A percentile compares a stretch with the other conserved stretches of the same genome.
Evolutionary conservation across 2,329 filamentous ascomycete genomes (phyloP).

Genomic region (Teratosphaeria epicoccoides): DNA sequence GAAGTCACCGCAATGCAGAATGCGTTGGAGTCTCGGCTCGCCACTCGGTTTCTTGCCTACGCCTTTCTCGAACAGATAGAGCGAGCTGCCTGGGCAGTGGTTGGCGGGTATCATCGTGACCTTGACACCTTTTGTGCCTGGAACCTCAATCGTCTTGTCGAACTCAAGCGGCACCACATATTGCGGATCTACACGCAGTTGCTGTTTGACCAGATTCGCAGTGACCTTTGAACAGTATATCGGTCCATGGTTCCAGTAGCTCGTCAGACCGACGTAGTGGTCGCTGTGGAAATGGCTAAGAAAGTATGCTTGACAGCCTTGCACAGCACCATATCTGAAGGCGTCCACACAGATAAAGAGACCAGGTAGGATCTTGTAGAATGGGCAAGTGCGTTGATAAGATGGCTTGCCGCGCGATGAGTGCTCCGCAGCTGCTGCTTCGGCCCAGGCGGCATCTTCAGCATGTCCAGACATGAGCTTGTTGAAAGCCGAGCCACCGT

Average conservation of each 20-base stretch:
- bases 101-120: conserved; percentile 96
- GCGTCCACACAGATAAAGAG: conserved; percentile 92
- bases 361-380: conserved; percentile 95
- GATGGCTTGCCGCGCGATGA: conserved; percentile 74
- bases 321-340: conserved; percentile 85
- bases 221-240: conserved; percentile 96
- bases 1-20: conserved; percentile 94
- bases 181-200: conserved; percentile 73
- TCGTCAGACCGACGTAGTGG: conserved; percentile 85
- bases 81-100: conserved; percentile 87
- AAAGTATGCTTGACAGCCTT: conserved; percentile 90
- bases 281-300: conserved; percentile 97
- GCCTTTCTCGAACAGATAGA: conserved; percentile 83
- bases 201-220: conserved; percentile 75
- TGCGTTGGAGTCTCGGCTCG: conserved; percentile 54
- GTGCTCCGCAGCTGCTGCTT: conserved; percentile 68
- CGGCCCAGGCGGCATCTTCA: conserved; percentile 82
- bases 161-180: conserved; percentile 82
- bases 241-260: conserved; percentile 81
- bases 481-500: conserved; percentile 64
- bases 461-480: conserved; percentile 88
- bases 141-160: conserved; percentile 66
- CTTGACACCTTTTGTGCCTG: conserved; percentile 67
- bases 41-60: conserved; percentile 48
- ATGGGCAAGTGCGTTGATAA: conserved; percentile 84